These are phyloP conservation scores for Miamiensis avidus DNA, from an alignment of 169 alveolate genomes.

Conservation along the genomic window DNA sequence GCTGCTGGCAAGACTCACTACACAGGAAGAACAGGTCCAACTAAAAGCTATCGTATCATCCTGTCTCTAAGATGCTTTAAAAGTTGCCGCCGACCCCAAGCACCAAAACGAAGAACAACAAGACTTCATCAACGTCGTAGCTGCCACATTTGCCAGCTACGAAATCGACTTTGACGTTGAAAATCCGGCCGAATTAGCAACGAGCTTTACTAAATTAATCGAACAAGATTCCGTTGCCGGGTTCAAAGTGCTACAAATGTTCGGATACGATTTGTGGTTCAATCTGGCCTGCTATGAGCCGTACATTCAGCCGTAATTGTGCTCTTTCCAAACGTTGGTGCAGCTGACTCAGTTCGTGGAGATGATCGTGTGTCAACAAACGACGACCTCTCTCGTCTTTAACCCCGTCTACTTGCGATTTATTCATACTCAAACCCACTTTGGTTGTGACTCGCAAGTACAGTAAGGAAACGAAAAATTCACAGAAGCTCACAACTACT, in stretches of 20 bases:
- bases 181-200: too few species aligned
- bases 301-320: background rate
- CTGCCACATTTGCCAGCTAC: too few species aligned
- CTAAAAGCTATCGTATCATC: too few species aligned
- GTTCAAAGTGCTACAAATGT: background rate
- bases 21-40: too few species aligned
- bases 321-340: background rate
- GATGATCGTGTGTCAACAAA: background rate
- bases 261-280: background rate
- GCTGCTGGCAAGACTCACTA: too few species aligned
- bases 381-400: background rate
- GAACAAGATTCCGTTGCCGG: background rate
- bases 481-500: too few species aligned
- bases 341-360: background rate
- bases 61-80: too few species aligned
- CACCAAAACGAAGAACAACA: too few species aligned
- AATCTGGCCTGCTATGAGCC: background rate
- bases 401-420: background rate
- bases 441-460: background rate
- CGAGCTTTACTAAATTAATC: too few species aligned
- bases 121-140: too few species aligned
- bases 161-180: too few species aligned
- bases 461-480: background rate
- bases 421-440: background rate
- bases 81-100: too few species aligned